Evolutionary conservation across 2,329 filamentous ascomycete genomes (phyloP), one percentile per base, ranked within the genome.

Genomic region (Fusarium fracticaudum): DNA sequence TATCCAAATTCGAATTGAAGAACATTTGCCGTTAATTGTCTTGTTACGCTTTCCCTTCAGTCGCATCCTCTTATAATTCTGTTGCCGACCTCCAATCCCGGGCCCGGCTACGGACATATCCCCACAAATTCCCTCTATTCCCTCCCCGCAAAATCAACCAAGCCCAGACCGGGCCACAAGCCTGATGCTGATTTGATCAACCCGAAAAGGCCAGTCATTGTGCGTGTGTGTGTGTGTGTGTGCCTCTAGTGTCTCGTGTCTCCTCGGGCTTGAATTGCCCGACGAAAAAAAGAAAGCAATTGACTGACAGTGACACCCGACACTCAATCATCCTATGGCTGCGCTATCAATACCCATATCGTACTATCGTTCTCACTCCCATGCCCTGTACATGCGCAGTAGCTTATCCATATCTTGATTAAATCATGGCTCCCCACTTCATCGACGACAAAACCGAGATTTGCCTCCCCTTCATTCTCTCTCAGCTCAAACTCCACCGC

Each of bases 361-460:
- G 58, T 40, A 62, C 65, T 55, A 63, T 61, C 57, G 38, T 44
- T 64, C 48, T 55, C 50, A 69, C 44, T 57, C 55, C 41, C n/a
- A 45, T 64, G 45, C 64, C 69, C 50, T 72, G 43, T 72, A 65
- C 24, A 55, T 55, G 35, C 51, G 35, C 51, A 31, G 51, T 55
- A 55, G 15, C 51, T 64, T 68, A 50, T 54, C 37, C 47, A 48
- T 67, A 68, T 64, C 47, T 51, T 48, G 40, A 67, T 43, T 44
- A 60, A 70, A 61, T 45, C 60, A 82, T 82, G 81, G 66, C 77
- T 60, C 67, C 78, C 64, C 71, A 77, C 60, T 90, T 94, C 72
- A 78, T 91, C 77, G 93, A 96, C 84, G 93, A 95, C 86, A 96
- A 95, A 83, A 92, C 91, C 50, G 87, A 91, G 65, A 87, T 94